Evolutionary conservation across 352 stramenopile genomes (phyloP), one percentile per base, ranked within the genome.

Genomic region (Globisporangium apiculatum): DNA sequence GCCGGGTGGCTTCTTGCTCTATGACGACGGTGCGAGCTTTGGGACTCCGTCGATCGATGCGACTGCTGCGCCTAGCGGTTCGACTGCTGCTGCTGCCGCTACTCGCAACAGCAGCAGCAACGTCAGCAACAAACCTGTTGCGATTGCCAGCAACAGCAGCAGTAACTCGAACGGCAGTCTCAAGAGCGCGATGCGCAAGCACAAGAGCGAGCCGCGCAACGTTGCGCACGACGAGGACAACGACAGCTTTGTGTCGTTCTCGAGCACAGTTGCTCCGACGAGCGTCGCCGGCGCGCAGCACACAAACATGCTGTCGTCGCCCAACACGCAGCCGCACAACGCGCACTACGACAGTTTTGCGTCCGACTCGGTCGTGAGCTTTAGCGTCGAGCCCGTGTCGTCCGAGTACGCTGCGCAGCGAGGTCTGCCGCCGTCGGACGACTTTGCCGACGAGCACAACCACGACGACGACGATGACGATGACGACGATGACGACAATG

Each of bases 331-430:
- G 35, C 52, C 51, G 56, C 60, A 53, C 12, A 31, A 36, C 8
- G 41, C 51, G n/a, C 67, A 68, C 31, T 65, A 61, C 7, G 70
- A 78, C 57, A 82, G 75, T 54, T 81, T 79, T 50, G 55, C 76
- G 41, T 80, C 72, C 56, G 71, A 77, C 43, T 59, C 56, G 8
- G 31, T 53, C 35, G 17, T 47, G 41, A 75, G 66, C 48, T 72
- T 73, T 64, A 61, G 52, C 17, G 57, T 58, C 3, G 67, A 77
- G 55, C 69, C 72, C 15, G 60, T 67, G 40, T 67, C 76, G 37
- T 38, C 68, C 10, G 53, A 71, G 8, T 69, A 69, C n/a, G 67
- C 51, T 63, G 12, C 12, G 15, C 45, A 49, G 45, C 45, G n/a
- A 24, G 7, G n/a, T 24, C 15, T 49, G 7, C 45, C 10, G 15